Conservation (phyloP, 768 basidiomycete species). For the Stropharia rugosoannulata region DNA sequence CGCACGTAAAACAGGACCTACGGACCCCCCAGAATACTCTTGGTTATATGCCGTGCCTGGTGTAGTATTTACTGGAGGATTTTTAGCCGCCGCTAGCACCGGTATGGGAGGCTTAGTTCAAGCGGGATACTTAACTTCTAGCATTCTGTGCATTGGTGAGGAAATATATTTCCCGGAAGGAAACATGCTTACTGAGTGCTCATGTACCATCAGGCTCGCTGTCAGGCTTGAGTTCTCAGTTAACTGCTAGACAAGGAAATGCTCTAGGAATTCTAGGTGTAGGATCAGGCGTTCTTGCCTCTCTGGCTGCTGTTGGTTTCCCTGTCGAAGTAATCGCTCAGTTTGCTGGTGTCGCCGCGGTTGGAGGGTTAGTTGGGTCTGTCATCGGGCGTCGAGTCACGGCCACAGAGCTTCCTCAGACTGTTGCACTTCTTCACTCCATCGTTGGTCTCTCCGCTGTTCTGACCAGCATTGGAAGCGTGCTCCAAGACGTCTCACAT, state of each 20-base stretch:
- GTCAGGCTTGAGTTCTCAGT: slow-evolving; percentile 76
- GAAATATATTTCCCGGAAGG: neutral
- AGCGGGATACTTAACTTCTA: slow-evolving; percentile 84
- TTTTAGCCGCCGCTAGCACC: slow-evolving; percentile 77
- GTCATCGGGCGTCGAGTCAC: slow-evolving; percentile 82
- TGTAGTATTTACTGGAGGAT: slow-evolving; percentile 79
- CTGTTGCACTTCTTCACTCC: slow-evolving; percentile 74
- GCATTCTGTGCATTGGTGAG: slow-evolving; percentile 80
- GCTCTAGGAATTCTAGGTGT: slow-evolving; percentile 87
- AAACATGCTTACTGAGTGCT: neutral
- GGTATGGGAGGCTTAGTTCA: slow-evolving; percentile 87
- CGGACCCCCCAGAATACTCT: slow-evolving; percentile 86
- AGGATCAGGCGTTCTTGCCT: slow-evolving; percentile 75
- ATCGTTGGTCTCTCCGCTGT: slow-evolving; percentile 91
- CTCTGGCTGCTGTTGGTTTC: slow-evolving; percentile 83
- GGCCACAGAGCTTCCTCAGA: slow-evolving; percentile 86
- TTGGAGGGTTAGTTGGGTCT: slow-evolving; percentile 71
- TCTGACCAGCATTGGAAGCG: slow-evolving; percentile 81
- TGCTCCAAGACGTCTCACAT: slow-evolving; percentile 69
- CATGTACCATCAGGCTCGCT: slow-evolving; percentile 54
- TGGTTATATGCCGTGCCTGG: slow-evolving; percentile 83
- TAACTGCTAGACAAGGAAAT: slow-evolving; percentile 86
- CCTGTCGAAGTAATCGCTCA: slow-evolving; percentile 71
- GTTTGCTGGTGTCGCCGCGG: slow-evolving; percentile 71
- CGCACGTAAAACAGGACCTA: slow-evolving; percentile 47